A percentile compares a stretch with the other conserved stretches of the same genome.
phyloP scores from a whole-genome alignment of 305 asterid genomes.

The Galium porrigens region DNA sequence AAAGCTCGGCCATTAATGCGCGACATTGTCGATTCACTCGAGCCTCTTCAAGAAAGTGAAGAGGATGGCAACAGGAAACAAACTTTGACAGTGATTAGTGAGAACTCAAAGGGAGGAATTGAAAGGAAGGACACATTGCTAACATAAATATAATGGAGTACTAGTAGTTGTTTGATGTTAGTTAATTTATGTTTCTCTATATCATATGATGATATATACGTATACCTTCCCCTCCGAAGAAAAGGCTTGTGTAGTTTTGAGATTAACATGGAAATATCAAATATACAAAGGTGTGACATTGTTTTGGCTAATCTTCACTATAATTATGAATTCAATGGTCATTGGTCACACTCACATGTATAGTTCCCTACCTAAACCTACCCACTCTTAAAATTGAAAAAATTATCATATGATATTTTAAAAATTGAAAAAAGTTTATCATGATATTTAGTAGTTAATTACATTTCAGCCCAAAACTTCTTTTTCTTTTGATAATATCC shows the following conservation, averaged over 20 bases:
- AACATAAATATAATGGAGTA: neutral
- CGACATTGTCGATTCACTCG: slow-evolving; percentile 70
- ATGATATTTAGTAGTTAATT: too few species aligned
- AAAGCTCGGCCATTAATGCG: slow-evolving; percentile 86
- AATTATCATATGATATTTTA: too few species aligned
- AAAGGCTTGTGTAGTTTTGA: neutral
- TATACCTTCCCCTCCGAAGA: neutral
- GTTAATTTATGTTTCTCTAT: neutral
- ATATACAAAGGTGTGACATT: slow-evolving; percentile 2
- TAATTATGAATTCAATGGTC: neutral
- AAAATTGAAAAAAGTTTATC: too few species aligned
- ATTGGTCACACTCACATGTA: neutral
- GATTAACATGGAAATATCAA: neutral
- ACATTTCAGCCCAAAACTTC: too few species aligned
- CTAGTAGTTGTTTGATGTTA: neutral
- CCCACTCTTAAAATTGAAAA: too few species aligned
- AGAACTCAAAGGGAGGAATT: slow-evolving; percentile 20
- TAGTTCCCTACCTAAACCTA: neutral
- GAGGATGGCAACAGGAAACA: slow-evolving; percentile 25
- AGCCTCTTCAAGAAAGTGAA: slow-evolving; percentile 53
- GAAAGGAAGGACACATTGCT: slow-evolving; percentile 19
- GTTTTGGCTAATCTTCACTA: neutral
- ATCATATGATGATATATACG: neutral
- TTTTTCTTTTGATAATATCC: too few species aligned
- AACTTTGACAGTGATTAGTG: slow-evolving; percentile 31